Evolutionary conservation across 345 rosid species (phyloP).

Genomic region (Streptanthus diversifolius): DNA sequence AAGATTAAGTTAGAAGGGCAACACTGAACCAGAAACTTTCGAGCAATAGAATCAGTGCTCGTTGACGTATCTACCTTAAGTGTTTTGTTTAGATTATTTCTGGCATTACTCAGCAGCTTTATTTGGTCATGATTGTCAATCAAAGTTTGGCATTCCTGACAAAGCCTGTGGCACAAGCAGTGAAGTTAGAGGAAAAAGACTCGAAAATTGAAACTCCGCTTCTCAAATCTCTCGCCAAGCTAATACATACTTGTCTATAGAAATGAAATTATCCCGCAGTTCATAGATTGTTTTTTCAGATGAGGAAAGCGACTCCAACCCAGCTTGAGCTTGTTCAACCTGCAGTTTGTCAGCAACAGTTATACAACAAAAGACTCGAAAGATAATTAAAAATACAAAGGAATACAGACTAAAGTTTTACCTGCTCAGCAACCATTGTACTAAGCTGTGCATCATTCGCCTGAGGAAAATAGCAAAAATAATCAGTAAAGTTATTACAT

Average conservation of each 20-base stretch:
- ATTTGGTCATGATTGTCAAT: conserved; percentile 98
- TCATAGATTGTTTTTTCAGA: conserved; percentile 68
- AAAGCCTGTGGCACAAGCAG: conserved; percentile 52
- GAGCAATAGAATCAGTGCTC: not conserved
- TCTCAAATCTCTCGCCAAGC: not conserved
- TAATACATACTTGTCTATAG: conserved; percentile 68
- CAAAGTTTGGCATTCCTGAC: conserved; percentile 94
- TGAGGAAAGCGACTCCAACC: conserved; percentile 64
- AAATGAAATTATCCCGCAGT: conserved; percentile 77
- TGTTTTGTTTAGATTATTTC: conserved; percentile 88
- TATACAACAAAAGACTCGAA: not conserved
- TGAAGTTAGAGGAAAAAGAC: not conserved
- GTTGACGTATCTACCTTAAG: conserved; percentile 51
- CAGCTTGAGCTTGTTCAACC: conserved; percentile 94
- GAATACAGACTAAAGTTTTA: not conserved
- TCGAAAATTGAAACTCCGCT: not conserved
- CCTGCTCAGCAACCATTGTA: conserved; percentile 99
- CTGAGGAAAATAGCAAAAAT: conserved; percentile 33
- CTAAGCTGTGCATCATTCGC: conserved; percentile 99
- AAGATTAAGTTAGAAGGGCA: not conserved
- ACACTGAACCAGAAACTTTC: not conserved
- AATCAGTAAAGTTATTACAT: not conserved
- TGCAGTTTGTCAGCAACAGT: conserved; percentile 24
- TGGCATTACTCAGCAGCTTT: conserved; percentile 90
- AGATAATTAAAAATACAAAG: not conserved